Conservation (phyloP, 441 rosid species). For the Adansonia rubrostipa region DNA sequence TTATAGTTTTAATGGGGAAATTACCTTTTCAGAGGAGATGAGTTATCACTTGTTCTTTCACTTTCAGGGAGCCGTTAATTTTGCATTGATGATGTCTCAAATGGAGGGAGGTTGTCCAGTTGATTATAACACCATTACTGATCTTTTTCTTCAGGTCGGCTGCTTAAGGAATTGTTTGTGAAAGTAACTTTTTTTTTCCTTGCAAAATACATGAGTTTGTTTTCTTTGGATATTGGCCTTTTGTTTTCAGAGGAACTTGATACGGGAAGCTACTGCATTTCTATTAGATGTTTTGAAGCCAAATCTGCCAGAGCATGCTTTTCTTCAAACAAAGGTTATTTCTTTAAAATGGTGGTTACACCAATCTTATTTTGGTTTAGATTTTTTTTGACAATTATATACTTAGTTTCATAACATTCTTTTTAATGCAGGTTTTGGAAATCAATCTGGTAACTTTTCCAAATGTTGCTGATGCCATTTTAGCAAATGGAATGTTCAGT, state of each 20-base stretch:
- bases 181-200: slow-evolving; percentile 5
- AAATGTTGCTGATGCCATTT: slow-evolving; percentile 98
- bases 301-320: slow-evolving; percentile 92
- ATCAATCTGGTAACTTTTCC: slow-evolving; percentile 98
- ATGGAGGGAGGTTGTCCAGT: slow-evolving; percentile 99
- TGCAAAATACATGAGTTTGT: slow-evolving; percentile 15
- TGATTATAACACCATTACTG: slow-evolving; percentile 97
- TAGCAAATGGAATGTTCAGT: slow-evolving; percentile 99
- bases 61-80: slow-evolving; percentile 96
- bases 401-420: slow-evolving; percentile 33
- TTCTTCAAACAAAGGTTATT: slow-evolving; percentile 91
- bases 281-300: slow-evolving; percentile 98
- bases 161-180: slow-evolving; percentile 7
- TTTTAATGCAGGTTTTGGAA: slow-evolving; percentile 74
- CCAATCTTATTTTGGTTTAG: slow-evolving; percentile 3
- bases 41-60: slow-evolving; percentile 18
- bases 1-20: not conserved
- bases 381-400: not conserved
- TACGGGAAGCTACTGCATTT: slow-evolving; percentile 99
- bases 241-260: slow-evolving; percentile 80
- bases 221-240: slow-evolving; percentile 17
- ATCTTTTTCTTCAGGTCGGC: slow-evolving; percentile 97
- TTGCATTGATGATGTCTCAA: slow-evolving; percentile 99
- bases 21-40: not conserved
- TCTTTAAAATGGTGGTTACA: slow-evolving; percentile 7